Percentiles rank a stretch among this genome's conserved stretches.
Conservation (phyloP, 441 rosid species). For the Erodium texanum region DNA sequence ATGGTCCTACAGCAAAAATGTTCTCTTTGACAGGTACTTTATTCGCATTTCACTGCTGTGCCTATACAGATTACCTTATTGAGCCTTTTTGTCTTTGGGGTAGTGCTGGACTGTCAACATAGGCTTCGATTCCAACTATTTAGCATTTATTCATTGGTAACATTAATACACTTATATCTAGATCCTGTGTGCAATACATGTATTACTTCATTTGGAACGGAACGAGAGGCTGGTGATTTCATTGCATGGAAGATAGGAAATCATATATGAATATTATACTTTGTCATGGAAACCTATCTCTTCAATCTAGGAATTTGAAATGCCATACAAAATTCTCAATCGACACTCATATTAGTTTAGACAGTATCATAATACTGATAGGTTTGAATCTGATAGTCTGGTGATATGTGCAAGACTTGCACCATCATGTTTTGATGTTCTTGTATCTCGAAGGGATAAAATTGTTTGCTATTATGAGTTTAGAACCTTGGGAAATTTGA, state of each 20-base stretch:
- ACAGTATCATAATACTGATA: not conserved
- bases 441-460: not conserved
- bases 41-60: slow-evolving; percentile 9
- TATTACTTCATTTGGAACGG: not conserved
- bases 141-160: not conserved
- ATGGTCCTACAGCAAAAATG: slow-evolving; percentile 74
- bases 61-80: not conserved
- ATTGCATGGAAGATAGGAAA: slow-evolving; percentile 3
- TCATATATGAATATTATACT: not conserved
- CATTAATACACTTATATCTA: not conserved
- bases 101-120: not conserved
- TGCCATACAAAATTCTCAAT: not conserved
- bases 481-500: not conserved
- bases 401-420: not conserved
- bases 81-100: not conserved
- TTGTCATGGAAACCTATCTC: not conserved
- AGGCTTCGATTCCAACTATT: not conserved
- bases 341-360: not conserved
- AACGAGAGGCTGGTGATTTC: not conserved
- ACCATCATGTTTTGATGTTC: not conserved
- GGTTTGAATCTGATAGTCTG: not conserved
- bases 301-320: not conserved
- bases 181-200: not conserved
- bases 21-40: slow-evolving; percentile 76
- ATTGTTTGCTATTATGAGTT: not conserved